Percentiles rank a stretch among this genome's conserved stretches.
These are phyloP conservation scores for Medicago lupulina DNA, from an alignment of 306 rosid genomes.

Conservation along the genomic window DNA sequence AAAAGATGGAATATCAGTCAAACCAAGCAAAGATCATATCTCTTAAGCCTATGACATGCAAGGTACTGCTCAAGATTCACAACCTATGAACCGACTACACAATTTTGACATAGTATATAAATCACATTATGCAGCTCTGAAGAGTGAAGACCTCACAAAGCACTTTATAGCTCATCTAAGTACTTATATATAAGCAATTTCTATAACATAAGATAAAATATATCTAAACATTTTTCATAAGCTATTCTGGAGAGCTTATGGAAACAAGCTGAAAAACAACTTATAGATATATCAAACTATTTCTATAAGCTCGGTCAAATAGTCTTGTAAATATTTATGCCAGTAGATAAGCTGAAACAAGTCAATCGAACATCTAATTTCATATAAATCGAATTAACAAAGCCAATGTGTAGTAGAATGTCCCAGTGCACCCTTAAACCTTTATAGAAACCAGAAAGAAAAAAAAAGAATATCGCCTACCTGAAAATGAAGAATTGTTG, in stretches of 20 bases:
- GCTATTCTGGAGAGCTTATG: too few species aligned
- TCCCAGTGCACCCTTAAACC: background rate
- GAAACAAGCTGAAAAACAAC: too few species aligned
- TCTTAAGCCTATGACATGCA: constrained; percentile 20
- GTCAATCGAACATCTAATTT: background rate
- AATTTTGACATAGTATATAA: background rate
- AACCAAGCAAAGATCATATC: constrained; percentile 16
- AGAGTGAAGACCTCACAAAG: background rate
- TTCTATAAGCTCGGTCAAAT: background rate
- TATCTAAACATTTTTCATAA: too few species aligned
- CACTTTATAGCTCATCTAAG: background rate
- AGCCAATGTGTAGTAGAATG: constrained; percentile 19
- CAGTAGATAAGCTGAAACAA: background rate
- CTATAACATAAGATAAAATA: too few species aligned
- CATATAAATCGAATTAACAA: constrained; percentile 11
- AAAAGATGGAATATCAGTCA: constrained; percentile 27
- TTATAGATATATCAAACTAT: too few species aligned
- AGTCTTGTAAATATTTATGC: too few species aligned
- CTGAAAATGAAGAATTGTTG: constrained; percentile 91
- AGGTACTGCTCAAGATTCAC: constrained; percentile 23
- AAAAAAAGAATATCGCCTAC: constrained; percentile 41
- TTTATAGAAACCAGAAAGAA: constrained; percentile 26
- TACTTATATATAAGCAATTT: background rate
- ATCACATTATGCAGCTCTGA: background rate
- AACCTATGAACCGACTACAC: constrained; percentile 10